Base-by-base conservation (phyloP, 169 alveolate species). In the Perkinsus chesapeaki region DNA sequence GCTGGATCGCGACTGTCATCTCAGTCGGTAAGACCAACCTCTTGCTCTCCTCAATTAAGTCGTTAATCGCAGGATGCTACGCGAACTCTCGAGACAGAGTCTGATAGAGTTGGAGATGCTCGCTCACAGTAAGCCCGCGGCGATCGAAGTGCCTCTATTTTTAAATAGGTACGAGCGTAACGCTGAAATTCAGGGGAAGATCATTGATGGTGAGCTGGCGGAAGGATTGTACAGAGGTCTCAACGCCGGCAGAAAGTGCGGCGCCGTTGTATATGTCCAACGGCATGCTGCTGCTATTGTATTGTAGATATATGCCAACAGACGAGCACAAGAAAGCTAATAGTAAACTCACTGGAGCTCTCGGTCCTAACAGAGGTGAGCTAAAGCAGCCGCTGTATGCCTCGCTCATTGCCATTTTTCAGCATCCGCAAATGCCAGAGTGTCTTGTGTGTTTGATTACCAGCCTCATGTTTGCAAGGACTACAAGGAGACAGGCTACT, bases 381-480 rank as follows among this genome's bases (percentile, higher is more conserved):
- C 37, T 43, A 9, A 43, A 43, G 60, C 5, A 43, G 23, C 5
- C 82, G 1, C 27, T 60, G 3, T 27, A 60, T 34, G 27, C 3
- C 3, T 60, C 3, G 1, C 27, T 27, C 12, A 60, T 1, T 23
- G 1, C 27, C 31, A 12, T 60, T 23, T 16, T 16, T 60, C 82
- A 60, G 82, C 82, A 20, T 60, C 82, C 3, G 12, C 82, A 1
- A 60, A 60, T 34, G 82, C 82, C 31, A 60, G 82, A 60, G 82
- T 60, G 3, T 60, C 82, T 34, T 60, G 82, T 16, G 82, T 60
- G 3, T 60, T 97, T 37, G 99, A 97, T 93, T 97, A 97, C 93
- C 96, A 96, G 60, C 97, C 98, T 16, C 97, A 96, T 92, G 92
- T 96, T 10, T 97, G 99, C 92, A 97, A 97, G 95, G 98, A 97